Base-by-base conservation (phyloP, 345 rosid genomes). In the Syzygium oleosum region DNA sequence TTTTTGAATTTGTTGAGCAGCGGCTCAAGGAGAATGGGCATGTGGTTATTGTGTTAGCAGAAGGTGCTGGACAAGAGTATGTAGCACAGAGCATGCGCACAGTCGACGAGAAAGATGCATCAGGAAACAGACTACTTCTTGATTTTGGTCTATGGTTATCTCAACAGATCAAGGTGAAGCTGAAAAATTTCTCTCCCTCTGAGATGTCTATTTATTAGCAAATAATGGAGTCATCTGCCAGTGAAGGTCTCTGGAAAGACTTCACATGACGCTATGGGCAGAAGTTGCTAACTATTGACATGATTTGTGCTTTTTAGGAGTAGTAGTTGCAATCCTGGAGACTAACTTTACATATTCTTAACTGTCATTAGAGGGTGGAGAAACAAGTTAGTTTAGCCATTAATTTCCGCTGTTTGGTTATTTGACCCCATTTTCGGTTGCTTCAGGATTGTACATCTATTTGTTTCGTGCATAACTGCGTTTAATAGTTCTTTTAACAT, bases 51-150 rank as follows among this genome's bases (percentile, higher is more conserved):
- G 99, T 97, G 88, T 88, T 95, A 85, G 99, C 99, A 12, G 99
- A 97, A 95, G 99, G 99, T 87, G 98, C 99, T 31, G 99, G 99
- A 31, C 99, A 97, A 90, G 98, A 95, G 59, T 93, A 90, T 90
- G 92, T 96, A 90, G 92, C 98, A 73, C 92, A 92, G 90, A 93
- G 92, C 91, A 92, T 92, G 92, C 88, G 41, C 55, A 88, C 90
- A 65, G 88, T 86, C 84, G 91, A 89, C 84, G 92, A 92, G 93
- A 94, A 90, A 95, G 99, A 97, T 88, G 99, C 92, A 84, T 97
- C 98, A 16, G 99, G 99, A 87, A 97, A 97, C 92, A 95, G 91
- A 89, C 93, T 96, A 79, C 96, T 97, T 90, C 97, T 93, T 91
- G 99, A 97, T 92, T 94, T 94, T 91, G 99, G 99, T 88, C 94